Evolutionary conservation across 352 stramenopile species (phyloP).

Genomic region (Elongisporangium anandrum): DNA sequence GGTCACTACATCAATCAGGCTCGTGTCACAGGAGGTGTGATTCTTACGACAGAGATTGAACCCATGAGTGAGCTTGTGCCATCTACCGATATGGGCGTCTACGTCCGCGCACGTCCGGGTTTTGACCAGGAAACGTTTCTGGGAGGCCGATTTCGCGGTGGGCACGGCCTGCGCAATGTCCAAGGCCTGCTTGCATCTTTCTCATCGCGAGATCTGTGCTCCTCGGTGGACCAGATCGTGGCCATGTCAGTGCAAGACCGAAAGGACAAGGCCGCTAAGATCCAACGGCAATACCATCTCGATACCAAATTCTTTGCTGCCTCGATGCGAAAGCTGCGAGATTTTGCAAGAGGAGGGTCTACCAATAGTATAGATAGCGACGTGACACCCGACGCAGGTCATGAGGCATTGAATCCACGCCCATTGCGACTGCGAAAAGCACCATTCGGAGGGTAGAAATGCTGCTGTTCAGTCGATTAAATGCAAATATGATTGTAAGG

Average conservation of each 20-base stretch:
- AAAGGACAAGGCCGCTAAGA: conserved; percentile 9
- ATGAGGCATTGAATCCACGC: too few species aligned
- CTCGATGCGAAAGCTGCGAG: conserved; percentile 22
- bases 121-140: conserved; percentile 7
- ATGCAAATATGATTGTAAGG: too few species aligned
- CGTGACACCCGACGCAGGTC: conserved; percentile 1
- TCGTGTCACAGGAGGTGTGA: conserved; percentile 24
- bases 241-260: conserved; percentile 18
- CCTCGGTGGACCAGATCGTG: conserved; percentile 20
- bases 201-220: conserved; percentile 14
- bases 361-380: too few species aligned
- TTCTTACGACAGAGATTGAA: conserved; percentile 31
- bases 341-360: conserved; percentile 1
- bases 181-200: conserved; percentile 9
- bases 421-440: too few species aligned
- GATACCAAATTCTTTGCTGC: conserved; percentile 34
- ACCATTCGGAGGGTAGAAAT: too few species aligned
- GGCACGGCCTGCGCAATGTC: conserved; percentile 16
- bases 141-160: conserved; percentile 14
- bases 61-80: conserved; percentile 50
- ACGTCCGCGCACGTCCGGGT: conserved; percentile 10
- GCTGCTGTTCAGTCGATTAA: too few species aligned
- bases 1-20: conserved; percentile 59
- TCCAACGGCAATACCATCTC: conserved; percentile 25
- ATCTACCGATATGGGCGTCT: conserved; percentile 18